Percentiles rank a stretch among this genome's conserved stretches.
Conservation (phyloP, 2,329 filamentous ascomycete species). For the Leptographium galeiforme region DNA sequence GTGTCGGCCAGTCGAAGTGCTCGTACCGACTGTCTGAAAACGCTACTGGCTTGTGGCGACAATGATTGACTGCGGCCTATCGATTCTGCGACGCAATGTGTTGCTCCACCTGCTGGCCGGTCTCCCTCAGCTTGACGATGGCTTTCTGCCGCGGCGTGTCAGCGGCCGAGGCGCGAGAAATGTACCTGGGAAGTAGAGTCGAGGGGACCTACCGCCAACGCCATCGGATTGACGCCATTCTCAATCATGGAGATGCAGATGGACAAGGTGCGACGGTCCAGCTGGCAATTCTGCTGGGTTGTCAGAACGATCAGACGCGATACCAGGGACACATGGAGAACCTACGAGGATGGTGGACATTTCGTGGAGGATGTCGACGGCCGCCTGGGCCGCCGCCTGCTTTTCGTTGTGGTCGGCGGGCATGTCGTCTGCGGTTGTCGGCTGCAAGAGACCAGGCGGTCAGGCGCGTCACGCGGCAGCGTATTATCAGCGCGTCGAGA, state of each 20-base stretch:
- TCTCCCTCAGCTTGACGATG: constrained; percentile 45
- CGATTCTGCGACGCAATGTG: constrained; percentile 16
- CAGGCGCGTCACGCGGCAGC: no score
- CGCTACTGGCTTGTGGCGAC: no score
- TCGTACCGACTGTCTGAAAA: no score
- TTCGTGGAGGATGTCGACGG: constrained; percentile 71
- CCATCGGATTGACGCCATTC: constrained; percentile 92
- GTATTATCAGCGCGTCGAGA: no score
- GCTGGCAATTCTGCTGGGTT: constrained; percentile 64
- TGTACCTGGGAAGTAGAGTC: not conserved
- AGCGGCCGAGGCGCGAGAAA: not conserved
- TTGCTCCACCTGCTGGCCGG: constrained; percentile 37
- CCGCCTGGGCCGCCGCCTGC: constrained; percentile 65
- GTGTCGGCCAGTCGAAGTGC: no score
- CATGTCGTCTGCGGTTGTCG: constrained; percentile 7
- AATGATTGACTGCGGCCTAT: not conserved
- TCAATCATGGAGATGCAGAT: constrained; percentile 96
- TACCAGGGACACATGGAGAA: constrained; percentile 8
- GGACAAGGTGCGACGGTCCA: constrained; percentile 80
- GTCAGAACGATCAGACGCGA: not conserved
- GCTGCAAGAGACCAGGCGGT: not conserved
- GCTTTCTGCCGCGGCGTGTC: constrained; percentile 30
- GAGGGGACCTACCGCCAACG: constrained; percentile 63
- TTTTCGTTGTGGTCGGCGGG: constrained; percentile 45
- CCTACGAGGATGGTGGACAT: constrained; percentile 79